Percentiles rank a stretch among this genome's conserved stretches.
These are phyloP conservation scores for Penicilliopsis zonata DNA, from an alignment of 495 filamentous ascomycete species.

Conservation along the genomic window DNA sequence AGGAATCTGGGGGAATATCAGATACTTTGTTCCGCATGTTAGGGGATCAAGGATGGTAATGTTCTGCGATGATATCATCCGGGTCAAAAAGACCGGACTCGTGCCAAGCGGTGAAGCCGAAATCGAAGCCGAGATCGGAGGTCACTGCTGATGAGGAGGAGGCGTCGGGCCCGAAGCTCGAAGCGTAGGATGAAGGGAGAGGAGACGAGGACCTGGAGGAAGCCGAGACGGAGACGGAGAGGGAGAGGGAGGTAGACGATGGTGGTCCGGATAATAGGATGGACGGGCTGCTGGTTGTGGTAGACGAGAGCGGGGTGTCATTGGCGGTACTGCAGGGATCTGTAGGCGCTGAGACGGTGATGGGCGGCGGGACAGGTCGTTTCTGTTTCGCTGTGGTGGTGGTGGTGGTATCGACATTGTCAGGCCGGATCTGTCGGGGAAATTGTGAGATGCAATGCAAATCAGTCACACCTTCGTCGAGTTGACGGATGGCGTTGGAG, in stretches of 20 bases:
- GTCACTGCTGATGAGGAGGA: neutral
- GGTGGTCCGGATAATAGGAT: neutral
- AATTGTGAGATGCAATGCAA: slow-evolving; percentile 13
- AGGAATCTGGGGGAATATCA: too few relatives aligned
- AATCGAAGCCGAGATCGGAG: neutral
- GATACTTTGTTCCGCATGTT: too few relatives aligned
- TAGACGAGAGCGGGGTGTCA: too few relatives aligned
- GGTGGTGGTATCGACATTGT: neutral
- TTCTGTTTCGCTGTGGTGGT: slow-evolving; percentile 1
- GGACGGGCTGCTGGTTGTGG: neutral
- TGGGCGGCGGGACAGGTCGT: neutral
- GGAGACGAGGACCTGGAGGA: too few relatives aligned
- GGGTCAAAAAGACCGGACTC: neutral
- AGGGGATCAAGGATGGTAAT: too few relatives aligned
- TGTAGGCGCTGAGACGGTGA: neutral
- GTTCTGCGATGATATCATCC: too few relatives aligned
- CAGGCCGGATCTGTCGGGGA: neutral
- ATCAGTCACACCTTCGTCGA: slow-evolving; percentile 5
- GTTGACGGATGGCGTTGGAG: slow-evolving; percentile 8
- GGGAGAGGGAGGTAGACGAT: too few relatives aligned
- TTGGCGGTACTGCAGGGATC: neutral
- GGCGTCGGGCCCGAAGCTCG: too few relatives aligned
- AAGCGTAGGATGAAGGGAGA: too few relatives aligned
- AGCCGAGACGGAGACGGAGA: too few relatives aligned
- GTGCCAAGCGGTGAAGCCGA: neutral